A percentile compares a stretch with the other conserved stretches of the same genome.
These are phyloP conservation scores for Mikania micrantha DNA, from an alignment of 129 eudicot genomes.

Conservation along the genomic window DNA sequence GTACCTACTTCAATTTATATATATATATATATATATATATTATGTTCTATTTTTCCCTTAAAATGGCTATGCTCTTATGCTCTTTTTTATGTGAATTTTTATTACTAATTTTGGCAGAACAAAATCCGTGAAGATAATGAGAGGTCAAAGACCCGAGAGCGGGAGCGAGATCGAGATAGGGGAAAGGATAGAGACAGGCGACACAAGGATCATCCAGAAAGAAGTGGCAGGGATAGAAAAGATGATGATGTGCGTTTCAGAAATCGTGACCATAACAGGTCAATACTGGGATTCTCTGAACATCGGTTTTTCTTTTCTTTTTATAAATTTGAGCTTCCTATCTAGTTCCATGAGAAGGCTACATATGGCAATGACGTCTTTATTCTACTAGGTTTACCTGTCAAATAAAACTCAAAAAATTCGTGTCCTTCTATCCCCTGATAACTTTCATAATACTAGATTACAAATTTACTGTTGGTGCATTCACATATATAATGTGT, in stretches of 20 bases:
- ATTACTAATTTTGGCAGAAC: slow-evolving; percentile 29
- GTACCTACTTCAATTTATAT: too few species aligned
- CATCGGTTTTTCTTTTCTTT: not conserved
- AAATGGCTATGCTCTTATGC: not conserved
- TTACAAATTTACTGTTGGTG: not conserved
- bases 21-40: not conserved
- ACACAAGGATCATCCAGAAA: slow-evolving; percentile 36
- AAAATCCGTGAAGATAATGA: slow-evolving; percentile 42
- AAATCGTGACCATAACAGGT: slow-evolving; percentile 69
- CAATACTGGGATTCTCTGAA: not conserved
- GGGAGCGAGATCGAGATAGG: slow-evolving; percentile 28
- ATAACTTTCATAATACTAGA: not conserved
- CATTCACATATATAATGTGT: too few species aligned
- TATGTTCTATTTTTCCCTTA: not conserved
- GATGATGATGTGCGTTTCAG: slow-evolving; percentile 48
- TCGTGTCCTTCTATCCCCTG: not conserved
- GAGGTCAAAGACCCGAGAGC: slow-evolving; percentile 37
- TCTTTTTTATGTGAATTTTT: not conserved
- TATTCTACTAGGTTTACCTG: not conserved
- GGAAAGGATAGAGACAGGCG: slow-evolving; percentile 43
- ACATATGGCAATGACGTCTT: not conserved
- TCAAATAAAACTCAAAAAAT: not conserved
- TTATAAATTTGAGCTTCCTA: not conserved
- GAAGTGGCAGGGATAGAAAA: slow-evolving; percentile 51
- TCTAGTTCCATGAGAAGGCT: not conserved